Conservation (phyloP, 2,329 filamentous ascomycete species). For the Sporothrix dimorphospora region DNA sequence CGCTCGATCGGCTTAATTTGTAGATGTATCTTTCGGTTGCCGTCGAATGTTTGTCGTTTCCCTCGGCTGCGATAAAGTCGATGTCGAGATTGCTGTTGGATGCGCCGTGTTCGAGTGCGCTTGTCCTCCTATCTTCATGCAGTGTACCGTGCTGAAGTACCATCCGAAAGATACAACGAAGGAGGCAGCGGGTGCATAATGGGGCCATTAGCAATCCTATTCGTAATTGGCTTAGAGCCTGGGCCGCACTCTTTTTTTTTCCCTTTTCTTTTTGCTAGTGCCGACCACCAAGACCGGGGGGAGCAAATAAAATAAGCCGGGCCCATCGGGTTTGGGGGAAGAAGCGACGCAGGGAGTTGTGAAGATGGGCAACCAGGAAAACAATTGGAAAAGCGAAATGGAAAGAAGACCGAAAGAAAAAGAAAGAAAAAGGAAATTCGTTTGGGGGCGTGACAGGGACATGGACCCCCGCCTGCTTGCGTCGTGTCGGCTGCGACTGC, state of each 20-base stretch:
- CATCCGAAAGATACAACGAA: not conserved
- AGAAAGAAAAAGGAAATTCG: not conserved
- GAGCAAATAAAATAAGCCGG: conserved; percentile 21
- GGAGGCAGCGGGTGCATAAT: not conserved
- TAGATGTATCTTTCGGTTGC: not conserved
- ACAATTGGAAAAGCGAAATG: not conserved
- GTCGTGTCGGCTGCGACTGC: conserved; percentile 19
- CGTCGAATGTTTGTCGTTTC: not conserved
- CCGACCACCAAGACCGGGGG: not conserved
- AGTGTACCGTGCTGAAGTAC: not conserved
- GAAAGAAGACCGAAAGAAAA: not conserved
- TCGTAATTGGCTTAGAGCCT: conserved; percentile 15
- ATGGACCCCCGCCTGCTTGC: not conserved
- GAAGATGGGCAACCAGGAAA: not conserved
- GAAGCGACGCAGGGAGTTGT: too few species aligned
- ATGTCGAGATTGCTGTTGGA: not conserved
- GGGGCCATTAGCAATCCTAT: conserved; percentile 4
- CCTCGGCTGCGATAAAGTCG: not conserved
- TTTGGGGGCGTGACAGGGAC: not conserved
- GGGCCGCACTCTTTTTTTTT: not conserved
- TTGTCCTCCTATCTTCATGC: not conserved
- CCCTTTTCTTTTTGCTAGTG: not conserved
- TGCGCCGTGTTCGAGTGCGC: not conserved
- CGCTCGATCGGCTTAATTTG: not conserved
- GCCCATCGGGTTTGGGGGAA: not conserved